These are phyloP conservation scores for Linnemannia zychae DNA, from an alignment of 192 early-diverging fungal genomes.

Conservation along the genomic window DNA sequence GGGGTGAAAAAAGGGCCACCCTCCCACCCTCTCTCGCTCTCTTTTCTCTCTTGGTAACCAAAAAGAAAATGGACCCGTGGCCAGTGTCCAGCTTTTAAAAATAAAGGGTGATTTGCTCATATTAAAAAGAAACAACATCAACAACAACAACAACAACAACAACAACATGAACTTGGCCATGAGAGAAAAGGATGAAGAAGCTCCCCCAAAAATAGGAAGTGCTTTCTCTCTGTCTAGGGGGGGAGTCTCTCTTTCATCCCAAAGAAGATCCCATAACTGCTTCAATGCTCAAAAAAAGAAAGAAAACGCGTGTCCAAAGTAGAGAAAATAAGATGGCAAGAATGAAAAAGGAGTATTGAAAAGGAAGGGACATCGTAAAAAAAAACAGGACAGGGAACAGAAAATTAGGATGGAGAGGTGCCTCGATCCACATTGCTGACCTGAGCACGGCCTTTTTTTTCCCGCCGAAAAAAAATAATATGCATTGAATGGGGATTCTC, in stretches of 20 bases:
- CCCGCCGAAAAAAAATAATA: background rate
- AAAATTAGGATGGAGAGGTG: background rate
- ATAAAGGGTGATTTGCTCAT: background rate
- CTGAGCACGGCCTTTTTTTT: background rate
- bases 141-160: too few species aligned
- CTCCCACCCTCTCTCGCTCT: background rate
- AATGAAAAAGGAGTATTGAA: too few species aligned
- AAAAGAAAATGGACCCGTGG: background rate
- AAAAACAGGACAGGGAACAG: too few species aligned
- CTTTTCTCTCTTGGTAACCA: background rate
- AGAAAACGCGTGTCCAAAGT: too few species aligned
- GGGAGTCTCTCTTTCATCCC: background rate
- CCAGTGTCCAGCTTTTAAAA: background rate
- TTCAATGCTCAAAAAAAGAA: too few species aligned
- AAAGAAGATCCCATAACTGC: too few species aligned
- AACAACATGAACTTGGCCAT: too few species aligned
- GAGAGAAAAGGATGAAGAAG: background rate
- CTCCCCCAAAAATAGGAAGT: background rate
- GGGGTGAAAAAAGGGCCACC: background rate
- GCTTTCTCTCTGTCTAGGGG: background rate
- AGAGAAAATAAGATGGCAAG: too few species aligned
- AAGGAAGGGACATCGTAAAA: too few species aligned
- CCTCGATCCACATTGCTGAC: background rate
- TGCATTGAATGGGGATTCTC: background rate
- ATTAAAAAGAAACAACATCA: background rate